These are phyloP conservation scores for Cupressus sempervirens DNA, from an alignment of 75 land plant species.

Conservation along the genomic window DNA sequence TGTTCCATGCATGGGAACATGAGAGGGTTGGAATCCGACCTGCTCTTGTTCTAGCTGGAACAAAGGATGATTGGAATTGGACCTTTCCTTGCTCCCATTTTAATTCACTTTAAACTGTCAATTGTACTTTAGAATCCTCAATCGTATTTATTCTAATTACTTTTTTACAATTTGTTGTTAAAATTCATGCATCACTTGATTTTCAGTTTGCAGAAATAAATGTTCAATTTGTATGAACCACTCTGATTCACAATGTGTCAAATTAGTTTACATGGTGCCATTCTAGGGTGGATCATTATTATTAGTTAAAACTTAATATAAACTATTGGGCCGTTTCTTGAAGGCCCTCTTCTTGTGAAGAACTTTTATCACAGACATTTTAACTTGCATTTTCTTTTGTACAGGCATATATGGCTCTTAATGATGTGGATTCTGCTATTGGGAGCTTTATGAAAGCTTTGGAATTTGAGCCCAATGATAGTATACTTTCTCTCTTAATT, in stretches of 20 bases:
- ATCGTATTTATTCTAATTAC: neutral
- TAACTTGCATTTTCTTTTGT: neutral
- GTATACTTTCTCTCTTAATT: neutral
- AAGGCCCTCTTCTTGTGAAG: slow-evolving; percentile 2
- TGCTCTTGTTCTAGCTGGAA: too few relatives aligned
- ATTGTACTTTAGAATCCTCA: neutral
- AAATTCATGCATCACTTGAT: neutral
- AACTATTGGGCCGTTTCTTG: neutral
- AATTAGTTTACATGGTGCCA: neutral
- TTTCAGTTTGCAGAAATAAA: neutral
- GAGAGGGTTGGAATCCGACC: too few relatives aligned
- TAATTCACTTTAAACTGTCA: neutral
- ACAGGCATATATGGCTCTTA: slow-evolving; percentile 41
- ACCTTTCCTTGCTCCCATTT: too few relatives aligned
- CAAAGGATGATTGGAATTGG: too few relatives aligned
- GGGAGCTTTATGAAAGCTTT: slow-evolving; percentile 36
- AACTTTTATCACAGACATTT: neutral
- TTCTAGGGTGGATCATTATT: neutral
- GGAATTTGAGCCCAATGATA: slow-evolving; percentile 41
- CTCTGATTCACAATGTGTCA: neutral
- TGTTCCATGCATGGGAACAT: too few relatives aligned
- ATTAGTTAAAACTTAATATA: neutral
- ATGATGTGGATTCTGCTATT: slow-evolving; percentile 39
- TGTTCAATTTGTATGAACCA: neutral
- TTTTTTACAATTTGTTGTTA: neutral